Base-by-base conservation (phyloP, 139 green algal species). In the Chlorella sorokiniana region DNA sequence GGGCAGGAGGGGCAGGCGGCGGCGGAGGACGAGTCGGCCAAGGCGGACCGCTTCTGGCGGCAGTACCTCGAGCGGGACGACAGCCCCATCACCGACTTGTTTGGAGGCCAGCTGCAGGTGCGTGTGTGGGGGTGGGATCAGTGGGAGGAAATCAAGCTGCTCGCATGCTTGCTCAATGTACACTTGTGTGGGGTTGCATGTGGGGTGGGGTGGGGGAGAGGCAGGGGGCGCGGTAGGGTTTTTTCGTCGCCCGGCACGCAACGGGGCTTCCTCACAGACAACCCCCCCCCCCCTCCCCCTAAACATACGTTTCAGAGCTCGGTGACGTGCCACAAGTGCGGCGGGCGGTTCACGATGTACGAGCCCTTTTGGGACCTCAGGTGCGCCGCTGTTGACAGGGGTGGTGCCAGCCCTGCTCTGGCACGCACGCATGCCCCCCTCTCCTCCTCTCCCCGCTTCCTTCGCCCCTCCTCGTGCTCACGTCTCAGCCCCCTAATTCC, bases 351-450 rank as follows among this genome's bases (percentile, higher is more conserved):
- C 85, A 92, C 88, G 22, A 86, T 76, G 71, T 89, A 89, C 62
- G 90, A 93, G 74, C 84, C 86, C 35, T 93, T 91, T 76, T 88
- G 81, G 89, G 87, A 90, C 45, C 85, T 93, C 10, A 88, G 73
- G 73, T 65, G 23, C 0, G 72, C 25, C 48, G 14, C 48, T 16
- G n/a, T n/a, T n/a, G n/a, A n/a, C n/a, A 41, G 29, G 8, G 27
- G 65, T 1, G 7, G 62, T 18, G 8, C 11, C 52, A n/a, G n/a
- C n/a, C n/a, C n/a, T n/a, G n/a, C n/a, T n/a, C n/a, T n/a, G n/a
- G n/a, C n/a, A n/a, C n/a, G n/a, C n/a, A n/a, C n/a, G n/a, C n/a
- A n/a, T n/a, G n/a, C n/a, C n/a, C n/a, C n/a, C n/a, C n/a, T n/a
- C n/a, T n/a, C n/a, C n/a, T n/a, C n/a, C n/a, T n/a, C n/a, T n/a